These are phyloP conservation scores for Candida tammaniensis DNA, from an alignment of 805 yeast genomes.

Conservation along the genomic window DNA sequence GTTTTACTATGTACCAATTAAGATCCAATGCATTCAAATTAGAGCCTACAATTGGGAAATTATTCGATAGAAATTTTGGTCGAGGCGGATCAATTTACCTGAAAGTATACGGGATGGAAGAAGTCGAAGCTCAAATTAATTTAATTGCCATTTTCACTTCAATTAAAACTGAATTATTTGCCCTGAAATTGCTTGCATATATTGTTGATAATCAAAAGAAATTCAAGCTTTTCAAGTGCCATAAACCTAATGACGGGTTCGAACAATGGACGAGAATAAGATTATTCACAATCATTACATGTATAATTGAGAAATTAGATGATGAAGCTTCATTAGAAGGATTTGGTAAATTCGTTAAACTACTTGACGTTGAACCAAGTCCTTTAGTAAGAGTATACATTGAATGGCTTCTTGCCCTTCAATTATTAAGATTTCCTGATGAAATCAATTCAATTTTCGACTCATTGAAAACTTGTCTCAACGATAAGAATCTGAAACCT, in stretches of 20 bases:
- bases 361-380: constrained; percentile 59
- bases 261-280: constrained; percentile 68
- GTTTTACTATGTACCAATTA: constrained; percentile 51
- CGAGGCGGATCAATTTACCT: constrained; percentile 33
- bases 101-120: constrained; percentile 55
- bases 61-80: constrained; percentile 47
- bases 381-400: constrained; percentile 72
- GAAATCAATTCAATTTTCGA: constrained; percentile 18
- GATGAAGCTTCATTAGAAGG: constrained; percentile 8
- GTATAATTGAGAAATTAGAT: constrained; percentile 15
- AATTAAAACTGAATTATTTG: constrained; percentile 24
- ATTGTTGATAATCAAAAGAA: constrained; percentile 35
- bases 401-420: constrained; percentile 71
- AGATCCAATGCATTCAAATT: constrained; percentile 54
- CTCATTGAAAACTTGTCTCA: constrained; percentile 9
- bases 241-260: constrained; percentile 58
- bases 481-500: constrained; percentile 37
- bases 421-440: constrained; percentile 27
- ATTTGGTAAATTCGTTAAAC: constrained; percentile 33
- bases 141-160: constrained; percentile 47
- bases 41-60: constrained; percentile 53
- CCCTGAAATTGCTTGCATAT: constrained; percentile 27
- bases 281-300: constrained; percentile 48
- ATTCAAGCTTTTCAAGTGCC: constrained; percentile 47
- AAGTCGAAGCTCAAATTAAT: constrained; percentile 50